These are phyloP conservation scores for Cytospora piceae DNA, from an alignment of 2,329 filamentous ascomycete genomes.

Conservation along the genomic window DNA sequence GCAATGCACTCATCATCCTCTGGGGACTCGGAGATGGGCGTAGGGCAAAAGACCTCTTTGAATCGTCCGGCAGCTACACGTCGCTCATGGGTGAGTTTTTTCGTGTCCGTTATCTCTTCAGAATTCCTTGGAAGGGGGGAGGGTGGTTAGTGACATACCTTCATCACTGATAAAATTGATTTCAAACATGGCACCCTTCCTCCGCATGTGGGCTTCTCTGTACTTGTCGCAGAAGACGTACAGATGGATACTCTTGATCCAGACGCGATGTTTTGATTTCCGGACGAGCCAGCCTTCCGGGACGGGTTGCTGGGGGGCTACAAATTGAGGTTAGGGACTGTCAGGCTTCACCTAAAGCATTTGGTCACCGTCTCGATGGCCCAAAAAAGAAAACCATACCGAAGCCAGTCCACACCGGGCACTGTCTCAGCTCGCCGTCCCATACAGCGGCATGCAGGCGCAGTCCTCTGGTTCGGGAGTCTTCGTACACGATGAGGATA, in stretches of 20 bases:
- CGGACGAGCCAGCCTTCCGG: conserved; percentile 56
- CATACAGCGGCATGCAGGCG: conserved; percentile 61
- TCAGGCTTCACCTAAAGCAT: neutral
- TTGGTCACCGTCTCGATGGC: neutral
- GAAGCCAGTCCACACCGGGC: conserved; percentile 68
- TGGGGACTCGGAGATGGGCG: conserved; percentile 15
- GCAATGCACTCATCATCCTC: conserved; percentile 17
- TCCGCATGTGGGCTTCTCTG: conserved; percentile 55
- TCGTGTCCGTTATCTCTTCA: neutral
- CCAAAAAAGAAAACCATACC: conserved; percentile 43
- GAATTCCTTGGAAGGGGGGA: too few relatives aligned
- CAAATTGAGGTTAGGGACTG: neutral
- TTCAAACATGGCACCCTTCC: conserved; percentile 53
- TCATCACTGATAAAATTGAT: conserved; percentile 52
- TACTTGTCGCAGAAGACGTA: conserved; percentile 65
- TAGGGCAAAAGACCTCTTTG: conserved; percentile 45
- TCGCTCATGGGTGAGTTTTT: neutral
- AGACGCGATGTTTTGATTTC: conserved; percentile 51
- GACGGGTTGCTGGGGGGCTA: conserved; percentile 57
- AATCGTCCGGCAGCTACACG: conserved; percentile 45
- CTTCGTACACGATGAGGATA: conserved; percentile 57
- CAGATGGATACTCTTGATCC: conserved; percentile 57
- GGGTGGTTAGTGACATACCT: conserved; percentile 36
- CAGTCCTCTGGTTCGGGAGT: conserved; percentile 50
- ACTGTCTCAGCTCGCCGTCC: conserved; percentile 57